phyloP scores from a whole-genome alignment of 768 basidiomycete genomes.

The Rhizopogon vesiculosus region DNA sequence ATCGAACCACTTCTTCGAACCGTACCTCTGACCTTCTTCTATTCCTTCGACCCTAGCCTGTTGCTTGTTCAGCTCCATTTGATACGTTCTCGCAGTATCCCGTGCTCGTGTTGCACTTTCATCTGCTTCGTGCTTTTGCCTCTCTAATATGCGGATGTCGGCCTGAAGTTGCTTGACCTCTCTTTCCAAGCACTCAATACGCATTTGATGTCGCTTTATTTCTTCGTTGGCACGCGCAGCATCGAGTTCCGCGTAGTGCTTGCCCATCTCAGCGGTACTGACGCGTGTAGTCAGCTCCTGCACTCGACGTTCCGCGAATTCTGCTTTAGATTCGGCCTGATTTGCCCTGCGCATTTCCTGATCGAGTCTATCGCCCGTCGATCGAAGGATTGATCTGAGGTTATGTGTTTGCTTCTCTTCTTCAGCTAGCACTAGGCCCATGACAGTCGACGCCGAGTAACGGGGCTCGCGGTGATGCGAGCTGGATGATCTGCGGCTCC shows the following conservation, averaged over 20 bases:
- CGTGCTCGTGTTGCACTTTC: constrained; percentile 38
- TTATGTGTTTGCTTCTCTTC: constrained; percentile 55
- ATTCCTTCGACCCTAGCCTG: constrained; percentile 38
- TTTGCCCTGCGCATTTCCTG: constrained; percentile 53
- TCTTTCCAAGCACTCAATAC: constrained; percentile 42
- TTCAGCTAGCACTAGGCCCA: constrained; percentile 42
- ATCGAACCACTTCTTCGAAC: constrained; percentile 39
- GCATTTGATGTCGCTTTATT: constrained; percentile 39
- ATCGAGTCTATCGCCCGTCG: constrained; percentile 50
- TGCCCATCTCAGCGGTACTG: constrained; percentile 36
- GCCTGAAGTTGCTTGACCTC: constrained; percentile 34
- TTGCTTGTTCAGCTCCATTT: constrained; percentile 39
- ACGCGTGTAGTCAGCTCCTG: constrained; percentile 36
- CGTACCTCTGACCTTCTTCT: constrained; percentile 29
- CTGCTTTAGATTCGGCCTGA: constrained; percentile 45
- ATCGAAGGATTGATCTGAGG: constrained; percentile 48
- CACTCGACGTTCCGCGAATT: constrained; percentile 44
- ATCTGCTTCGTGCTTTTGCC: constrained; percentile 36
- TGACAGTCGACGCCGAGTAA: constrained; percentile 27
- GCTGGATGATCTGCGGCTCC: constrained; percentile 29
- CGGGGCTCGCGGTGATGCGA: constrained; percentile 36
- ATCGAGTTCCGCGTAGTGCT: constrained; percentile 34
- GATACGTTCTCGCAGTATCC: constrained; percentile 38
- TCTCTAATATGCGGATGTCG: constrained; percentile 29
- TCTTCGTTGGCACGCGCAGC: constrained; percentile 41